Percentiles rank a stretch among this genome's conserved stretches.
Evolutionary conservation across 1,139 yeast species (phyloP).

Genomic region (Yamadazyma sp.): DNA sequence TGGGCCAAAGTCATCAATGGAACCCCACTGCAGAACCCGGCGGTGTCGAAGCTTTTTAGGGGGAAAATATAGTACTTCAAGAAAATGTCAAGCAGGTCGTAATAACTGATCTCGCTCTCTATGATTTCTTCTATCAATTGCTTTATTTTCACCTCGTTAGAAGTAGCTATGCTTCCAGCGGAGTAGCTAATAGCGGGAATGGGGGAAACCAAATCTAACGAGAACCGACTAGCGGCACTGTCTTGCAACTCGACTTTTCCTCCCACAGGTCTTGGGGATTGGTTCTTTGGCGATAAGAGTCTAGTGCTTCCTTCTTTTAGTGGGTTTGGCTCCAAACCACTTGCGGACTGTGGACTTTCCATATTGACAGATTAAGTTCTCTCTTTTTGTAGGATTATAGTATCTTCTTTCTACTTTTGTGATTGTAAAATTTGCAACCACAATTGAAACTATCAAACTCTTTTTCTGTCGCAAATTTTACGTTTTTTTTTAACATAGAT

Average conservation of each 20-base stretch:
- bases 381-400: too few species aligned
- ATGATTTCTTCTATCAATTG: conserved; percentile 47
- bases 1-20: conserved; percentile 13
- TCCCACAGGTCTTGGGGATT: too few species aligned
- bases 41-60: conserved; percentile 13
- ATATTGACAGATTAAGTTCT: too few species aligned
- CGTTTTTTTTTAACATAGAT: conserved; percentile 1
- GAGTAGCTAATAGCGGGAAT: conserved; percentile 15
- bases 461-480: conserved; percentile 1
- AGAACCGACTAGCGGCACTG: conserved; percentile 1
- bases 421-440: conserved; percentile 13
- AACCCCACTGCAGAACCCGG: conserved; percentile 10
- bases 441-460: conserved; percentile 2
- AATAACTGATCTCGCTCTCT: conserved; percentile 47
- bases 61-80: conserved; percentile 38
- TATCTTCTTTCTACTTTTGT: too few species aligned
- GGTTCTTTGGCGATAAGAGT: too few species aligned
- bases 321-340: too few species aligned
- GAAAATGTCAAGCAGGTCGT: conserved; percentile 41
- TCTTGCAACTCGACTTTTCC: background rate
- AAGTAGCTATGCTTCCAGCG: background rate
- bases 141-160: conserved; percentile 24
- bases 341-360: too few species aligned
- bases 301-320: too few species aligned
- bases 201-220: conserved; percentile 23